A percentile compares a stretch with the other conserved stretches of the same genome.
Conservation (phyloP, 495 filamentous ascomycete genomes). For the Aspergillus nidulans region DNA sequence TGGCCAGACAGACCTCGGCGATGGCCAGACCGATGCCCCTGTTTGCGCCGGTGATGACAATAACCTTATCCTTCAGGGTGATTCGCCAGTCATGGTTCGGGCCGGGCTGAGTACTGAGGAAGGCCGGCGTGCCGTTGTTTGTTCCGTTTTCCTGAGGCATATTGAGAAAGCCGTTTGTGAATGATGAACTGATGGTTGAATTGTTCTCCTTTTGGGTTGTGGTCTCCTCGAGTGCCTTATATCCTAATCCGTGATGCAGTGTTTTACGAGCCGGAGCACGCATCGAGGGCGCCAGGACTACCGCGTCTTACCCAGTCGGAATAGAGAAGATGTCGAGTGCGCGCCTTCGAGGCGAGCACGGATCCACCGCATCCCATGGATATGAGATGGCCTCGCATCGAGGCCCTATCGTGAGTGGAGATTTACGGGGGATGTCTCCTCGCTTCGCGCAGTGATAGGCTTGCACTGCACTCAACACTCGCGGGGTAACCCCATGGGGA, state of each 20-base stretch:
- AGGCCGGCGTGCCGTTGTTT: neutral
- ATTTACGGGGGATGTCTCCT: neutral
- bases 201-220: neutral
- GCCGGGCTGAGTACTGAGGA: neutral
- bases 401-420: neutral
- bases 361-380: neutral
- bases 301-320: neutral
- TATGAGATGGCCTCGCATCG: neutral
- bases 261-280: neutral
- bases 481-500: neutral
- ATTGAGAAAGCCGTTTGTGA: neutral
- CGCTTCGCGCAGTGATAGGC: neutral
- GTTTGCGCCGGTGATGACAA: conserved; percentile 15
- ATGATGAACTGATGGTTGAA: neutral
- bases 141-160: neutral
- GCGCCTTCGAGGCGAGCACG: conserved; percentile 1
- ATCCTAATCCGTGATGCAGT: neutral
- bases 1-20: conserved; percentile 37
- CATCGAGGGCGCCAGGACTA: neutral
- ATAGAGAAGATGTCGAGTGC: neutral
- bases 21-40: conserved; percentile 35
- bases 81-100: conserved; percentile 10
- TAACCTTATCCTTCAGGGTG: conserved; percentile 20
- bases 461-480: neutral
- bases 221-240: neutral